Base-by-base conservation (phyloP, 2,329 filamentous ascomycete species). In the Aspergillus sojae region DNA sequence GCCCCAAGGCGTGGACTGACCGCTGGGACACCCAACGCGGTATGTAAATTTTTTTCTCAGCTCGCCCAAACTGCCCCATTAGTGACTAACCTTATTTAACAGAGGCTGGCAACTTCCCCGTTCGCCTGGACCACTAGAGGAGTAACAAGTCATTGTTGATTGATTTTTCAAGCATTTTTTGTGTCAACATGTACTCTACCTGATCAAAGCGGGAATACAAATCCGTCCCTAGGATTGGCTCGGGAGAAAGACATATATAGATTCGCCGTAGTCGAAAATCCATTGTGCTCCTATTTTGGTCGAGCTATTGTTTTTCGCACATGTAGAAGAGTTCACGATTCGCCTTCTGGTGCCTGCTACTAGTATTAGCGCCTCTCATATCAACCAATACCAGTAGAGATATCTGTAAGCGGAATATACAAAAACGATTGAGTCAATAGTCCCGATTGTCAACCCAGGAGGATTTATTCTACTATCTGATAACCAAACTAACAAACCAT, bases 1-100 rank as follows among this genome's bases (percentile, higher is more conserved):
- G 96, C 91, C 95, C 96, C 74, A 95, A 91, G 81, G 88, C 89
- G 77, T 99, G 95, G 95, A 91, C 91, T 79, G 83, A 90, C 82
- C 89, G 95, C 83, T 99, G 95, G 95, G 94, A 99, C 79, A 92
- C 95, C 77, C 95, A 98, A 86, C 91, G 95, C 83, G 92, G 93
- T 96, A 85, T 78, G 91, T 83, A 64, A 30, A 36, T n/a, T 56
- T 36, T 36, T 57, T 57, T 21, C 4, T 9, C 30, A 21, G 4
- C 16, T 39, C 3, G 5, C 28, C 5, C 34, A 23, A 26, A 16
- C 21, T 26, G 32, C 23, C 30, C 16, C 30, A 9, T 26, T 60
- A 65, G 50, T 55, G 66, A 67, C 68, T 62, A 43, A 62, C 57
- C 19, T 52, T n/a, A 23, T 19, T 61, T 11, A 14, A 65, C 74